These are phyloP conservation scores for Chloroidium sp. DNA, from an alignment of 163 green algal species.

Conservation along the genomic window DNA sequence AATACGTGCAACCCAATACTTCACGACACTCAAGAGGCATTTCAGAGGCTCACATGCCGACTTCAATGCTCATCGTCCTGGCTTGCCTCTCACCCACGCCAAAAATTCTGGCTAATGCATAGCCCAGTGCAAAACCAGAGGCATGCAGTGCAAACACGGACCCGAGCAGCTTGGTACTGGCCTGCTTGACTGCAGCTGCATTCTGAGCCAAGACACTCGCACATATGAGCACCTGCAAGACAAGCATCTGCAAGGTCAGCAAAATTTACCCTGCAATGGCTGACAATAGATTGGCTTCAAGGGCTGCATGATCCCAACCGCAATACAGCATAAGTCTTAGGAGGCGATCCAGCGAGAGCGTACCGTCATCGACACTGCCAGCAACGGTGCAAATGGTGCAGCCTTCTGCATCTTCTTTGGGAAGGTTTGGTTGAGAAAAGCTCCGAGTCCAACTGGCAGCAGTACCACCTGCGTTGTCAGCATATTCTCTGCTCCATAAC, in stretches of 20 bases:
- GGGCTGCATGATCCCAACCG: too few species aligned
- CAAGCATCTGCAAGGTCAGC: not conserved
- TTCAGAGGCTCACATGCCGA: slow-evolving; percentile 7
- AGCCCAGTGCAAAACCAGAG: slow-evolving; percentile 60
- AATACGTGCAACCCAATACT: too few species aligned
- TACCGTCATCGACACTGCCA: slow-evolving; percentile 17
- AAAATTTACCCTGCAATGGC: not conserved
- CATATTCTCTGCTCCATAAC: slow-evolving; percentile 12
- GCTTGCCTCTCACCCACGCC: slow-evolving; percentile 37
- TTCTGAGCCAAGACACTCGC: slow-evolving; percentile 43
- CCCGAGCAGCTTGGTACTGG: slow-evolving; percentile 35
- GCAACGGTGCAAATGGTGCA: slow-evolving; percentile 23
- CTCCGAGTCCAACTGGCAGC: slow-evolving; percentile 31
- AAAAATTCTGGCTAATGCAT: slow-evolving; percentile 26
- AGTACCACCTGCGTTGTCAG: slow-evolving; percentile 43
- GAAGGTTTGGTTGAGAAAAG: slow-evolving; percentile 32
- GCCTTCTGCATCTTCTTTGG: slow-evolving; percentile 11
- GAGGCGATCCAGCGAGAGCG: too few species aligned
- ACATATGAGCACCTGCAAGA: slow-evolving; percentile 27
- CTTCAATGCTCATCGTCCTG: slow-evolving; percentile 64
- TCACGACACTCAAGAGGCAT: too few species aligned
- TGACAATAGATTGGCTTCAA: not conserved
- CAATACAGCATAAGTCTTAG: too few species aligned
- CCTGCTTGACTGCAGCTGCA: slow-evolving; percentile 31
- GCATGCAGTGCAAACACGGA: slow-evolving; percentile 48